Conservation (phyloP, 306 rosid genomes). For the Acacia melanoxylon region DNA sequence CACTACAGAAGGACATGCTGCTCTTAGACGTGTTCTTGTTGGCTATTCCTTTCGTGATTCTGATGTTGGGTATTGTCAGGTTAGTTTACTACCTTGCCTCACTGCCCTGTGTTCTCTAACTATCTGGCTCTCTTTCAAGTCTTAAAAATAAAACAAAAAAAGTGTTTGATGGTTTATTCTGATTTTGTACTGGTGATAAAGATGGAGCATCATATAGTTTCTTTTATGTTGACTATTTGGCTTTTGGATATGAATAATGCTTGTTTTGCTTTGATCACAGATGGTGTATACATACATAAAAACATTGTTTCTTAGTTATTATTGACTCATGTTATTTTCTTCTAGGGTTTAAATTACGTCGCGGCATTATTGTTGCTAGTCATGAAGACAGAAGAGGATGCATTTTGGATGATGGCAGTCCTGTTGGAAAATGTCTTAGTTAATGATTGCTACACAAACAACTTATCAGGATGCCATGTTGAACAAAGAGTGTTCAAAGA, state of each 20-base stretch:
- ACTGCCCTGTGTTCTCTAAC: conserved; percentile 15
- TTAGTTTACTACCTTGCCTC: conserved; percentile 31
- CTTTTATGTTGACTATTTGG: too few relatives aligned
- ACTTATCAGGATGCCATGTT: conserved; percentile 97
- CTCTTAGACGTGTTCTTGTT: conserved; percentile 95
- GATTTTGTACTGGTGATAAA: too few relatives aligned
- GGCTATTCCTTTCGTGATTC: conserved; percentile 99
- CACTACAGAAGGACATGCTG: conserved; percentile 91
- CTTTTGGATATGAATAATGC: not conserved
- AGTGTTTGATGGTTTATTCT: not conserved
- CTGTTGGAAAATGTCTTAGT: conserved; percentile 93
- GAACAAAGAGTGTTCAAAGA: conserved; percentile 98
- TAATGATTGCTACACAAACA: conserved; percentile 88
- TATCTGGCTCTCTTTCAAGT: not conserved
- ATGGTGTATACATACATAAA: conserved; percentile 19
- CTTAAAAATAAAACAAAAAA: not conserved
- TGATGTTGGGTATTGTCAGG: conserved; percentile 99
- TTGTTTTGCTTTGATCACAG: conserved; percentile 4
- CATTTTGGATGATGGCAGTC: conserved; percentile 99
- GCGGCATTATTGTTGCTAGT: conserved; percentile 95
- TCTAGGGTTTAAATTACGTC: conserved; percentile 94
- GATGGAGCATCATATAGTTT: too few relatives aligned
- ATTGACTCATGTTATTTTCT: conserved; percentile 29
- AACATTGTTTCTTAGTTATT: conserved; percentile 11
- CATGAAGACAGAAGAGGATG: conserved; percentile 98